Percentiles rank a stretch among this genome's conserved stretches.
These are phyloP conservation scores for Salix brachista DNA, from an alignment of 345 rosid species.

Conservation along the genomic window DNA sequence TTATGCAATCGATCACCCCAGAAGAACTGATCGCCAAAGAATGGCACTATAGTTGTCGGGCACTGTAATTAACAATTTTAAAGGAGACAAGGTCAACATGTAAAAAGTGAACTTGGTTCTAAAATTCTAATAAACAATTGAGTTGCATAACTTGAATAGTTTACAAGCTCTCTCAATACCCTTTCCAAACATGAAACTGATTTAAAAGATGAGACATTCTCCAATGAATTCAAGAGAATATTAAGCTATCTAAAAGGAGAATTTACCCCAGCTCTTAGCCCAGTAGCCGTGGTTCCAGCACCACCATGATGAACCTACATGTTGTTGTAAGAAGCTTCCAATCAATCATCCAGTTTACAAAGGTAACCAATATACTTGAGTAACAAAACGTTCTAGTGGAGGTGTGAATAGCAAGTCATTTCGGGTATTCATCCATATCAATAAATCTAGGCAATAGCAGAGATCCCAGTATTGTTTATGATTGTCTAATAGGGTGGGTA, in stretches of 20 bases:
- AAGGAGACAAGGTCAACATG: slow-evolving; percentile 6
- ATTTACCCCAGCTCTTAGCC: slow-evolving; percentile 90
- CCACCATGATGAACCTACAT: slow-evolving; percentile 97
- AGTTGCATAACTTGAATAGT: background rate
- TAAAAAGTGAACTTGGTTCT: background rate
- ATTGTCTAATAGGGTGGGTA: background rate
- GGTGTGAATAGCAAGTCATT: slow-evolving; percentile 4
- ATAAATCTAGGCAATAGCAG: background rate
- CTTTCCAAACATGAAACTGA: background rate
- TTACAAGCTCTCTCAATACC: background rate
- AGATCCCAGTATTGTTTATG: background rate
- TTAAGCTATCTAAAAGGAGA: background rate
- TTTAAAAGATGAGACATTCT: background rate
- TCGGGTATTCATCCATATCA: background rate
- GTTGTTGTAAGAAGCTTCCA: slow-evolving; percentile 10
- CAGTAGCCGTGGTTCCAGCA: slow-evolving; percentile 97
- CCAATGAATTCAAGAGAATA: background rate
- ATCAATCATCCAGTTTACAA: background rate
- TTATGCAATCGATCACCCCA: slow-evolving; percentile 83
- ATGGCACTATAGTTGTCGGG: slow-evolving; percentile 92
- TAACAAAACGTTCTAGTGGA: background rate
- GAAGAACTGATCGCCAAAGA: slow-evolving; percentile 98
- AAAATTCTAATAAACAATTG: background rate
- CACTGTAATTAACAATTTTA: slow-evolving; percentile 48
- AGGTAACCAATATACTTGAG: background rate